phyloP scores from a whole-genome alignment of 495 filamentous ascomycete species.

The Penicillium steckii region DNA sequence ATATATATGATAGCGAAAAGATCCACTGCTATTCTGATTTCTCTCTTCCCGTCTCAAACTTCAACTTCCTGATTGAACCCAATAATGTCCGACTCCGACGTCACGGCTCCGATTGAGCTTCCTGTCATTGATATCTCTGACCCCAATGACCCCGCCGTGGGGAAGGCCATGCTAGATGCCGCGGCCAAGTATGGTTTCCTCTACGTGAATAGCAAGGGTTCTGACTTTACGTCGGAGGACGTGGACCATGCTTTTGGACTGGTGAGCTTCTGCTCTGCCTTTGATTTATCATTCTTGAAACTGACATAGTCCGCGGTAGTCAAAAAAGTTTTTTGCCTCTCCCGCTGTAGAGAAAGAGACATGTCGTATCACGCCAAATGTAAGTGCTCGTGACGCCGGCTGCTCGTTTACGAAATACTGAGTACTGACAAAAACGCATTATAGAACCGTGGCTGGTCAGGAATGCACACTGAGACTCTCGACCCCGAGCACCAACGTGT shows the following conservation, averaged over 20 bases:
- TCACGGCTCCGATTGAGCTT: constrained; percentile 52
- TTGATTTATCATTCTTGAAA: not conserved
- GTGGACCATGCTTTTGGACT: constrained; percentile 74
- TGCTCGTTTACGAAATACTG: no score
- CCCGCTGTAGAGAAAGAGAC: constrained; percentile 68
- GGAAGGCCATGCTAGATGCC: constrained; percentile 73
- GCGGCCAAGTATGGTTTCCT: constrained; percentile 82
- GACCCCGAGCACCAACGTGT: constrained; percentile 83
- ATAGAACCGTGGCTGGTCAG: constrained; percentile 83
- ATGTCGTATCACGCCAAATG: constrained; percentile 70
- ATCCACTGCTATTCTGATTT: not conserved
- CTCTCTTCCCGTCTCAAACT: not conserved
- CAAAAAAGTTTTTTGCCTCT: constrained; percentile 72
- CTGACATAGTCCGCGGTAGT: constrained; percentile 54
- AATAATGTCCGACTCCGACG: constrained; percentile 25
- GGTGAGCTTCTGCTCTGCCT: constrained; percentile 42
- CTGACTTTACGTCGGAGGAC: constrained; percentile 62
- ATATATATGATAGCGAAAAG: not conserved
- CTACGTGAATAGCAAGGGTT: constrained; percentile 72
- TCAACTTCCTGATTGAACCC: constrained; percentile 18
- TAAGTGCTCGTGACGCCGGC: no score
- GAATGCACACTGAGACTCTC: constrained; percentile 83
- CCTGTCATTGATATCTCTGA: constrained; percentile 77
- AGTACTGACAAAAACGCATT: not conserved
- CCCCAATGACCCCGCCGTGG: constrained; percentile 54